These are phyloP conservation scores for Anastatica hierochuntica DNA, from an alignment of 345 rosid genomes.

Conservation along the genomic window DNA sequence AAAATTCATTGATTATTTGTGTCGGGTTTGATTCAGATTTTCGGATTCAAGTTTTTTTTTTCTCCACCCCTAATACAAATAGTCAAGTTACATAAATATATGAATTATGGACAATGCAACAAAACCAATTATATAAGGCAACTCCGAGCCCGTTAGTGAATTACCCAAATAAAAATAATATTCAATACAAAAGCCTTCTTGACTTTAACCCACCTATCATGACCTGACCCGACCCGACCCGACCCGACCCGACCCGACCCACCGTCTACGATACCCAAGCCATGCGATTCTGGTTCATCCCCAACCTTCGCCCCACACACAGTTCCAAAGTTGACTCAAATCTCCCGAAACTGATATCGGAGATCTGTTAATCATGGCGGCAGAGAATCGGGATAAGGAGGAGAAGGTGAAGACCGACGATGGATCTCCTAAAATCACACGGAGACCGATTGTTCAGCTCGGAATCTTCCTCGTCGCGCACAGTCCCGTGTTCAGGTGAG, in stretches of 20 bases:
- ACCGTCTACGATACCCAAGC: conserved; percentile 44
- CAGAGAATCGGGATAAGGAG: not conserved
- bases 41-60: too few relatives aligned
- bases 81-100: too few relatives aligned
- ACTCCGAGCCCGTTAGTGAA: conserved; percentile 34
- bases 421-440: conserved; percentile 32
- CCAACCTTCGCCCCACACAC: conserved; percentile 9
- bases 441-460: conserved; percentile 71
- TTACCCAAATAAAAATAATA: conserved; percentile 30
- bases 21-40: too few relatives aligned
- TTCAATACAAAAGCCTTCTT: conserved; percentile 45
- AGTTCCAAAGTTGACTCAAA: not conserved
- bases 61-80: too few relatives aligned
- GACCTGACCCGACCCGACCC: too few relatives aligned
- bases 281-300: not conserved
- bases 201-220: conserved; percentile 45
- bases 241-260: conserved; percentile 28
- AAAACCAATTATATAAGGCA: too few relatives aligned
- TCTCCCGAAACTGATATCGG: conserved; percentile 5
- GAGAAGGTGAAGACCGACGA: conserved; percentile 6
- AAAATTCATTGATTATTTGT: too few relatives aligned
- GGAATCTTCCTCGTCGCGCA: conserved; percentile 75
- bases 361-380: conserved; percentile 20
- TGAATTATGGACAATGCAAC: too few relatives aligned
- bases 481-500: conserved; percentile 58